These are phyloP conservation scores for Crithidia fasciculata DNA, from an alignment of 208 protist genomes.

Conservation along the genomic window DNA sequence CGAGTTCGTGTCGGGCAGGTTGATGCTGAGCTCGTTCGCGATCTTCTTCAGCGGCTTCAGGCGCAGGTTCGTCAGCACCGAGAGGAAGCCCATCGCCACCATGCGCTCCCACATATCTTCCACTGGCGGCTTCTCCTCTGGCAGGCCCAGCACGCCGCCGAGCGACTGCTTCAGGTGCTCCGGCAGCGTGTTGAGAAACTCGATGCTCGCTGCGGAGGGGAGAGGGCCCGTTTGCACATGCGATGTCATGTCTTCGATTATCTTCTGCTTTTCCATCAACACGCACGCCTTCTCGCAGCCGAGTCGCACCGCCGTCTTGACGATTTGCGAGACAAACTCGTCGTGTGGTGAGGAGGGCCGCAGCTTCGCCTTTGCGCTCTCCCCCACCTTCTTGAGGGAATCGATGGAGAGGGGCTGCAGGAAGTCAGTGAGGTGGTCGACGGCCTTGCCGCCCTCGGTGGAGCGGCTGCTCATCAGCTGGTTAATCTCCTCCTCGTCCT, in stretches of 20 bases:
- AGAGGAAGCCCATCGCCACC: slow-evolving; percentile 90
- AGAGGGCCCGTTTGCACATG: slow-evolving; percentile 80
- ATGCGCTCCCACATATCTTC: slow-evolving; percentile 92
- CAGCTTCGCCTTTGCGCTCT: slow-evolving; percentile 90
- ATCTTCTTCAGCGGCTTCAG: slow-evolving; percentile 91
- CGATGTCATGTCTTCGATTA: slow-evolving; percentile 87
- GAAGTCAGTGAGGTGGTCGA: slow-evolving; percentile 83
- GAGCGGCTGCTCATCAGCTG: slow-evolving; percentile 43
- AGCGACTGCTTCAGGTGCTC: slow-evolving; percentile 77
- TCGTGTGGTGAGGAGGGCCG: slow-evolving; percentile 72
- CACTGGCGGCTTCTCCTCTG: slow-evolving; percentile 76
- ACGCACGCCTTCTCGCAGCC: slow-evolving; percentile 89
- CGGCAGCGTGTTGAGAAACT: slow-evolving; percentile 86
- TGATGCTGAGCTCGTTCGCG: slow-evolving; percentile 71
- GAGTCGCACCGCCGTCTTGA: slow-evolving; percentile 82
- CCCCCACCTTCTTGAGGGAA: slow-evolving; percentile 89
- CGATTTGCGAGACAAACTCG: slow-evolving; percentile 87
- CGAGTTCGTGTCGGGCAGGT: slow-evolving; percentile 80
- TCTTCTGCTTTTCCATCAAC: slow-evolving; percentile 91
- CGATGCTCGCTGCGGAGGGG: slow-evolving; percentile 79
- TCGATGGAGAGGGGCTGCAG: slow-evolving; percentile 85
- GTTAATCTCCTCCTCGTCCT: slow-evolving; percentile 59
- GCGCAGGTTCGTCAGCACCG: slow-evolving; percentile 88
- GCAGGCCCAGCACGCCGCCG: slow-evolving; percentile 76
- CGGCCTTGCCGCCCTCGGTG: slow-evolving; percentile 62